Base-by-base conservation (phyloP, 352 stramenopile genomes). In the Globisporangium irregulare region DNA sequence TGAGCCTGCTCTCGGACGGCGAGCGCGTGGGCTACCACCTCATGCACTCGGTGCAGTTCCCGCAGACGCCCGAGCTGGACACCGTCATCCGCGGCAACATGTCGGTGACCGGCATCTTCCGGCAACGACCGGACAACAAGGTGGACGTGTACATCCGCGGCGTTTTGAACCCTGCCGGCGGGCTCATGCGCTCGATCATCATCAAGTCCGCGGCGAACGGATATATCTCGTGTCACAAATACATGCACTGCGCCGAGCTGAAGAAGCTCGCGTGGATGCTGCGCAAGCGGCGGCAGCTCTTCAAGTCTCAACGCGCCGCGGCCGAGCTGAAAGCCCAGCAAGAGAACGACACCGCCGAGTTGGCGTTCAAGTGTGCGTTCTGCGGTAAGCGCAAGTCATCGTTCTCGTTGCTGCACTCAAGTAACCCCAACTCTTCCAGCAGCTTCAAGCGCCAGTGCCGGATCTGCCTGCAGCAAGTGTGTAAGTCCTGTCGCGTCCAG, bases 1-100 rank as follows among this genome's bases (percentile, higher is more conserved):
- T 73, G 3, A 73, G 61, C 0, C 68, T 34, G 27, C 61, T 90
- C 32, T 59, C 72, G 18, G 79, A 76, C 4, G 84, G 82, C 18
- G 80, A 92, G 54, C 78, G 67, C 8, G 58, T 92, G 59, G 84
- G 84, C 1, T 92, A 77, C 67, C 79, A 89, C 46, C 62, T 92
- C 7, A 64, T 82, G 34, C 84, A 92, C 69, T 92, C 84, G 24
- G 74, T 92, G 14, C 76, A 90, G 32, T 80, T 91, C 22, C 51
- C 70, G 38, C 72, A 86, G 59, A 83, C 83, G 2, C 77, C 71
- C 36, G 43, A 65, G 22, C 70, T 85, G n/a, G 46, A 43, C 6
- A 67, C 70, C 10, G 76, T 82, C 32, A 61, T 72, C 24, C 81
- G 84, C 12, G 80, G 73, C 1, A 81, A 82, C 59, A 76, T 90